These are phyloP conservation scores for Lophiotrema nucula DNA, from an alignment of 495 filamentous ascomycete genomes.

Conservation along the genomic window DNA sequence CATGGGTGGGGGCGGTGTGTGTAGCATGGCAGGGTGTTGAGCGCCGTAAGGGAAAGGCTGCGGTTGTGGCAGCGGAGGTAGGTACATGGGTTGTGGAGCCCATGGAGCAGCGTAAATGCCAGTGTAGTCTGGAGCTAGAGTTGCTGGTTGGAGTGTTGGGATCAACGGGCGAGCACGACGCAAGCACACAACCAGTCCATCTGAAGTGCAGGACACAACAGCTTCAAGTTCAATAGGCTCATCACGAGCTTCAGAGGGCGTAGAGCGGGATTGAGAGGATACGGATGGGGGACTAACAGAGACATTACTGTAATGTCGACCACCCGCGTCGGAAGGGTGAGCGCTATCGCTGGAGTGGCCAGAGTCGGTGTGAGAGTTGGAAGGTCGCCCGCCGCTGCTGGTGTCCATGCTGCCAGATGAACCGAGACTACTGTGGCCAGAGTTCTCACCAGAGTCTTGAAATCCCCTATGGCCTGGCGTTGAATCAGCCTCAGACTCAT, in stretches of 20 bases:
- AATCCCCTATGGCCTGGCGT: not conserved
- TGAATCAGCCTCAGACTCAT: constrained; percentile 31
- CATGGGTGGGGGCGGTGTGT: constrained; percentile 16
- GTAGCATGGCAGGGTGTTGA: constrained; percentile 24
- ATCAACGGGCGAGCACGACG: constrained; percentile 71
- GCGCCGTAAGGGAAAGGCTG: constrained; percentile 31
- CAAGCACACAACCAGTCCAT: constrained; percentile 81
- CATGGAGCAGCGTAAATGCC: constrained; percentile 78
- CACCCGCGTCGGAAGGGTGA: constrained; percentile 34
- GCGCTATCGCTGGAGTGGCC: constrained; percentile 37
- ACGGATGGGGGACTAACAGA: constrained; percentile 39
- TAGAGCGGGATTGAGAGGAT: constrained; percentile 35
- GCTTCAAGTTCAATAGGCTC: constrained; percentile 70
- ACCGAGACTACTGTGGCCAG: not conserved
- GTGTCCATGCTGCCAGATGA: not conserved
- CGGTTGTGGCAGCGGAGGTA: constrained; percentile 34
- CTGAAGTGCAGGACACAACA: constrained; percentile 86
- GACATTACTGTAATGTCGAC: constrained; percentile 45
- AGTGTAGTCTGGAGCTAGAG: constrained; percentile 50
- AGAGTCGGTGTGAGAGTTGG: constrained; percentile 27
- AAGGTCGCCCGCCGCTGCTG: not conserved
- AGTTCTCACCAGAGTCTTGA: not conserved
- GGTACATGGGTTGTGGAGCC: constrained; percentile 60
- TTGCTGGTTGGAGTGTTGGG: constrained; percentile 48
- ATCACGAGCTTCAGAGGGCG: constrained; percentile 18